Evolutionary conservation across 78 protist species (phyloP), one percentile per base, ranked within the genome.

Genomic region (Tieghemostelium lacteum): DNA sequence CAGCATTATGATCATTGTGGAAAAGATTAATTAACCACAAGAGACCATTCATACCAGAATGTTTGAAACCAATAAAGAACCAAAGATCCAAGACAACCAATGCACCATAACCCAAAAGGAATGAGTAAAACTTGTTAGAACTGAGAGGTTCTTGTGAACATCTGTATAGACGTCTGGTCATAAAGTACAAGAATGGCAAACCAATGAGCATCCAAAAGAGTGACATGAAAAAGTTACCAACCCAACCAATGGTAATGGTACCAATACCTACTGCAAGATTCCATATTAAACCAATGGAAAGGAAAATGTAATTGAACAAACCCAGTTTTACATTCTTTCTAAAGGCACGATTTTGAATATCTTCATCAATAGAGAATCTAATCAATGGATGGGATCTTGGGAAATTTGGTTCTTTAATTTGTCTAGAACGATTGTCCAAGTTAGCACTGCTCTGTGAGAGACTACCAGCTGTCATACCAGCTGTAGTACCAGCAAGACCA

Each of bases 1-100:
- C 88, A 1, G 88, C 88, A 49, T 45, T 80, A 29, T 80, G 88
- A 36, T 80, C 61, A 55, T 80, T 80, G 76, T 80, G 88, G 88
- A 67, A 80, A 37, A 80, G 76, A n/a, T 42, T 33, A 55, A 80
- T 80, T 1, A 80, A 33, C 88, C 88, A 80, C 52, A 80, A 34
- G 19, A 80, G 49, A 54, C 88, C 88, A 39, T 71, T 64, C 88
- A 80, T 80, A 66, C 88, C 88, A 28, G 88, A 80, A 26, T 71
- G 52, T 37, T 80, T 80, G 76, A 80, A 67, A 66, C 88, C 88
- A 40, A 80, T 40, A 33, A 52, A 64, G 50, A 80, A 80, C 24
- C 64, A 55, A 67, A 80, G 3, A 31, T 50, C 57, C 24, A 80
- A 66, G 16, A n/a, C 37, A 36, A 64, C 8, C 0, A 80, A 28